Evolutionary conservation across 73 alveolate genomes (phyloP), one percentile per base, ranked within the genome.

Genomic region (Diophrys sp.): DNA sequence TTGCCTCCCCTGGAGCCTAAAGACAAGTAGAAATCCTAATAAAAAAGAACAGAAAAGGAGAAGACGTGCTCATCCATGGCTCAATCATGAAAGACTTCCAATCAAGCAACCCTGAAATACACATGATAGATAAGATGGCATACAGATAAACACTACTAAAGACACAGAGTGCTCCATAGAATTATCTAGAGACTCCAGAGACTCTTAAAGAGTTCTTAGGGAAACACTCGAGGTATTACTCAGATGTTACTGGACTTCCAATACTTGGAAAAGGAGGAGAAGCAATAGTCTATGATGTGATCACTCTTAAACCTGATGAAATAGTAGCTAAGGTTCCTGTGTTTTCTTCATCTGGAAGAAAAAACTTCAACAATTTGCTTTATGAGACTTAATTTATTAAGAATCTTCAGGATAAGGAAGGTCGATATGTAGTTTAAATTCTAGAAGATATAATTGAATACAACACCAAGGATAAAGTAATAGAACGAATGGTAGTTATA

Each of bases 361-460:
- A 69, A 23, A 66, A 66, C 33, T 78, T 78, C 73, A 29, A 68
- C 25, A 18, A 66, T 25, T 68, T 73, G 23, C 53, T 78, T 31
- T 78, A 69, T 70, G 87, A 78, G 54, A 71, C 54, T 25, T 69
- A 78, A 33, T 11, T 78, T 31, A 2, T 78, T 14, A 78, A 78
- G 62, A 44, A 44, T 44, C 18, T 44, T 67, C 73, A 24, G 5
- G 71, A 73, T 14, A 71, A 56, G 29, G 8, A 33, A 23, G 27
- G 34, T 8, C 28, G 67, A 25, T 78, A 55, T 31, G 75, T 53
- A 5, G 78, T 73, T 28, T 32, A 30, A 24, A 68, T 78, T 5
- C 54, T 32, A 62, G 87, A 78, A 33, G 87, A 78, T 31, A 73
- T 78, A 28, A 78, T 78, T 1, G 87, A 78, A 78, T 68, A 23